Percentiles rank a stretch among this genome's conserved stretches.
Conservation (phyloP, 176 grass and related monocot genomes). For the Carex littledalei region DNA sequence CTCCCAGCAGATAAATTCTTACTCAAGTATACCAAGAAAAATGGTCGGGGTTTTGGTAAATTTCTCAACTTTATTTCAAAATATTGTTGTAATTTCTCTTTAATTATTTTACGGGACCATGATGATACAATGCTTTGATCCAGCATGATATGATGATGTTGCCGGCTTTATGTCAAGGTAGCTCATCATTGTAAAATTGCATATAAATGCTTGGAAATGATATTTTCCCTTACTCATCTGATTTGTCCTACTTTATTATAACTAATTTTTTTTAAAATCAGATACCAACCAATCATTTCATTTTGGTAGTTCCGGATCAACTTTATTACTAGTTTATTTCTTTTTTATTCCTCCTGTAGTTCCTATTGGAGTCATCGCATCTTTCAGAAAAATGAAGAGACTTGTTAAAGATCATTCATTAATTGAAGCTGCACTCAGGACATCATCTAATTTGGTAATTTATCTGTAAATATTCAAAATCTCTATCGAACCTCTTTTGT, state of each 20-base stretch:
- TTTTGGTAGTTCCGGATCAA: not conserved
- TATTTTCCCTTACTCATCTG: slow-evolving; percentile 78
- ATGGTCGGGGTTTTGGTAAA: slow-evolving; percentile 72
- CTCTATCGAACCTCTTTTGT: not conserved
- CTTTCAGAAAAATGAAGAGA: slow-evolving; percentile 96
- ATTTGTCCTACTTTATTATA: slow-evolving; percentile 36
- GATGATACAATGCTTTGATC: slow-evolving; percentile 54
- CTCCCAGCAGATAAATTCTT: slow-evolving; percentile 65
- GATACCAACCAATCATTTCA: not conserved
- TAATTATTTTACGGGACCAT: slow-evolving; percentile 38
- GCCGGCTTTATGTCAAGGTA: slow-evolving; percentile 37
- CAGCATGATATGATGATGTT: slow-evolving; percentile 33
- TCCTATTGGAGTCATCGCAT: slow-evolving; percentile 65
- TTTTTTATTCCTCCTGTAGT: slow-evolving; percentile 44
- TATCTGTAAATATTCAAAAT: not conserved
- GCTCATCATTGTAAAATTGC: slow-evolving; percentile 32
- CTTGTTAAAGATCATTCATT: slow-evolving; percentile 52
- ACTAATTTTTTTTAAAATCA: not conserved
- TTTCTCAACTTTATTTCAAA: slow-evolving; percentile 15
- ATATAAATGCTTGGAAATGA: slow-evolving; percentile 36
- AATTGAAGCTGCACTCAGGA: slow-evolving; percentile 74
- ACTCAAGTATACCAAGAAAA: slow-evolving; percentile 68
- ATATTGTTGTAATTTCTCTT: not conserved
- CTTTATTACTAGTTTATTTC: not conserved
- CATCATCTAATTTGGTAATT: slow-evolving; percentile 75